Evolutionary conservation across 371 early-diverging fungal species (phyloP).

Genomic region (Mortierella sp.): DNA sequence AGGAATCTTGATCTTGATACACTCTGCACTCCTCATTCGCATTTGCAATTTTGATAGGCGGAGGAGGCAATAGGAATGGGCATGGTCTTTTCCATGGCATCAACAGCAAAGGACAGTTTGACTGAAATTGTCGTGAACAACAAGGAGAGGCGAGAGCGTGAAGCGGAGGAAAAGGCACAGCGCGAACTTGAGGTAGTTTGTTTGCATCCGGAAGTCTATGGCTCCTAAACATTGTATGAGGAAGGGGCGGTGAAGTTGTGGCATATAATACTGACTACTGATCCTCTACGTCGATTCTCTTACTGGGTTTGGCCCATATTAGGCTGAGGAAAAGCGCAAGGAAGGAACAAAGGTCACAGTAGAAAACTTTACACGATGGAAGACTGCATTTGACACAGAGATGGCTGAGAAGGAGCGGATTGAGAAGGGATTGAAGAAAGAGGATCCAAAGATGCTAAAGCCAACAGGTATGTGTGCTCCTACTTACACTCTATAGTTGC

Average conservation of each 20-base stretch:
- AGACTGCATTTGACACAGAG: slow-evolving; percentile 80
- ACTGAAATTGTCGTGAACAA: slow-evolving; percentile 70
- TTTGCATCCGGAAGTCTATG: background rate
- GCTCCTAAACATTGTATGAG: background rate
- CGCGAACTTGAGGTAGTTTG: slow-evolving; percentile 73
- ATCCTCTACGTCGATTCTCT: too few species aligned
- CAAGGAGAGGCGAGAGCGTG: slow-evolving; percentile 62
- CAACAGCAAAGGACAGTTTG: slow-evolving; percentile 79
- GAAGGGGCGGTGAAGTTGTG: too few species aligned
- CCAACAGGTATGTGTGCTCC: slow-evolving; percentile 68
- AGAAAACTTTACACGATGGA: slow-evolving; percentile 87
- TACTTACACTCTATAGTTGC: too few species aligned
- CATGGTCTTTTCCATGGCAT: slow-evolving; percentile 90
- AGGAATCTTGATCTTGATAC: too few species aligned
- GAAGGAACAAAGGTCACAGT: slow-evolving; percentile 87
- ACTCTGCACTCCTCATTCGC: background rate
- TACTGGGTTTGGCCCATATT: background rate
- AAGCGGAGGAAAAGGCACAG: slow-evolving; percentile 68
- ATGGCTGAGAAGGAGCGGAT: slow-evolving; percentile 67
- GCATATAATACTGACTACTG: too few species aligned
- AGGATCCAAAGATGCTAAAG: slow-evolving; percentile 62
- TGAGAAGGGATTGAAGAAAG: slow-evolving; percentile 57
- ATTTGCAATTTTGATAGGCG: slow-evolving; percentile 52
- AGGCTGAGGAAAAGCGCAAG: slow-evolving; percentile 81
- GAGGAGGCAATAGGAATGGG: slow-evolving; percentile 91